phyloP scores from a whole-genome alignment of 2,329 filamentous ascomycete species.

The Pseudocercospora macadamiae region DNA sequence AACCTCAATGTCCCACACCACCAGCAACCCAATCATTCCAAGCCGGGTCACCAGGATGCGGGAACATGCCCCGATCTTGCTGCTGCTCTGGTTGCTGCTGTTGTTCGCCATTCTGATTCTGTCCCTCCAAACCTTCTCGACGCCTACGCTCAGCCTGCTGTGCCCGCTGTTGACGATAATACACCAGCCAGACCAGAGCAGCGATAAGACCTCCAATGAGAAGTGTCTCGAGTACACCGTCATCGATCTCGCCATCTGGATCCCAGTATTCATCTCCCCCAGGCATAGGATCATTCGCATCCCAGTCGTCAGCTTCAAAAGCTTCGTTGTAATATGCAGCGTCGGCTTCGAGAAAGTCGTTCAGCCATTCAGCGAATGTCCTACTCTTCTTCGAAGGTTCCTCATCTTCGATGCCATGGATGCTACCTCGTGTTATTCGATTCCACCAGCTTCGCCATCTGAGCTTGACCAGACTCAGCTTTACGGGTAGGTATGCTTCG shows the following conservation, averaged over 20 bases:
- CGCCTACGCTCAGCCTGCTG: slow-evolving; percentile 45
- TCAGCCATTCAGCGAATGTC: slow-evolving; percentile 76
- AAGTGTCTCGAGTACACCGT: slow-evolving; percentile 80
- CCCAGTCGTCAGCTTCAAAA: slow-evolving; percentile 49
- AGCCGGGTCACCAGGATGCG: slow-evolving; percentile 67
- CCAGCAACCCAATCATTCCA: slow-evolving; percentile 70
- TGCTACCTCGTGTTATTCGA: slow-evolving; percentile 81
- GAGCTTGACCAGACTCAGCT: slow-evolving; percentile 83
- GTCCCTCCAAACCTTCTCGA: slow-evolving; percentile 46
- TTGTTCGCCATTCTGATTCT: slow-evolving; percentile 22
- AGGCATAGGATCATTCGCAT: slow-evolving; percentile 49
- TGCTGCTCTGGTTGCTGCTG: slow-evolving; percentile 45
- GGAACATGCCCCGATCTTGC: slow-evolving; percentile 61
- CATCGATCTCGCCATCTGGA: slow-evolving; percentile 64
- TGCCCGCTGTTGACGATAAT: slow-evolving; percentile 75
- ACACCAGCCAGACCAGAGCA: slow-evolving; percentile 75
- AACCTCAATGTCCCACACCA: slow-evolving; percentile 62
- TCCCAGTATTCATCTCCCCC: slow-evolving; percentile 60
- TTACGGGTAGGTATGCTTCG: slow-evolving; percentile 92
- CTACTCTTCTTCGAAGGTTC: slow-evolving; percentile 37
- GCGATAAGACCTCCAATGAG: slow-evolving; percentile 79
- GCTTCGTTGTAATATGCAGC: slow-evolving; percentile 53
- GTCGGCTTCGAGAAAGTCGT: slow-evolving; percentile 73
- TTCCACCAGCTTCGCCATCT: slow-evolving; percentile 91
- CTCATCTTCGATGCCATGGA: slow-evolving; percentile 91